Conservation (phyloP, 768 basidiomycete species). For the Mycena rebaudengoi region DNA sequence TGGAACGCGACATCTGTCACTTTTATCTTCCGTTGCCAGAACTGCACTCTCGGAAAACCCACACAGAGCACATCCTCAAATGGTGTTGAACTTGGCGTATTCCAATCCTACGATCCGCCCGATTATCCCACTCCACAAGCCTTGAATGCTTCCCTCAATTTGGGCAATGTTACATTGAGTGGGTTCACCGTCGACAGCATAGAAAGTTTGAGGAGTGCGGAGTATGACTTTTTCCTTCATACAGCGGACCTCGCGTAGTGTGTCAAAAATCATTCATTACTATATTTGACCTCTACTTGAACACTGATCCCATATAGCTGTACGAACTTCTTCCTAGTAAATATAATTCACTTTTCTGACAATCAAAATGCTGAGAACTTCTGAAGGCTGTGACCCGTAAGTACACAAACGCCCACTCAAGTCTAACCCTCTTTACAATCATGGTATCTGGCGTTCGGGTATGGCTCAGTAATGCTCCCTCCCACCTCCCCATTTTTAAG, state of each 20-base stretch:
- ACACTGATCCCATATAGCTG: too few species aligned
- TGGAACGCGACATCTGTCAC: background rate
- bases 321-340: too few species aligned
- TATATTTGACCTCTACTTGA: too few species aligned
- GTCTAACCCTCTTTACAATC: too few species aligned
- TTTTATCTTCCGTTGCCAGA: slow-evolving; percentile 4
- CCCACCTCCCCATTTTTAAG: too few species aligned
- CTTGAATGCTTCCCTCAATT: background rate
- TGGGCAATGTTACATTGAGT: background rate
- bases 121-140: background rate
- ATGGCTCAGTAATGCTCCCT: too few species aligned
- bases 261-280: too few species aligned
- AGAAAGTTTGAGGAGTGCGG: background rate
- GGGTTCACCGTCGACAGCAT: background rate
- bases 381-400: too few species aligned
- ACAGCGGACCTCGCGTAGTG: background rate
- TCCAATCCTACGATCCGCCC: background rate
- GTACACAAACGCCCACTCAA: too few species aligned
- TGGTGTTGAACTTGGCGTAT: background rate
- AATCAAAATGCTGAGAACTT: too few species aligned
- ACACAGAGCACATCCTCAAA: background rate
- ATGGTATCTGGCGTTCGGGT: too few species aligned
- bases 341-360: too few species aligned
- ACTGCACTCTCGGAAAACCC: background rate
- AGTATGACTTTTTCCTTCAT: background rate